A percentile compares a stretch with the other conserved stretches of the same genome.
phyloP scores from a whole-genome alignment of 768 basidiomycete species.

The Suillus hirtellus region DNA sequence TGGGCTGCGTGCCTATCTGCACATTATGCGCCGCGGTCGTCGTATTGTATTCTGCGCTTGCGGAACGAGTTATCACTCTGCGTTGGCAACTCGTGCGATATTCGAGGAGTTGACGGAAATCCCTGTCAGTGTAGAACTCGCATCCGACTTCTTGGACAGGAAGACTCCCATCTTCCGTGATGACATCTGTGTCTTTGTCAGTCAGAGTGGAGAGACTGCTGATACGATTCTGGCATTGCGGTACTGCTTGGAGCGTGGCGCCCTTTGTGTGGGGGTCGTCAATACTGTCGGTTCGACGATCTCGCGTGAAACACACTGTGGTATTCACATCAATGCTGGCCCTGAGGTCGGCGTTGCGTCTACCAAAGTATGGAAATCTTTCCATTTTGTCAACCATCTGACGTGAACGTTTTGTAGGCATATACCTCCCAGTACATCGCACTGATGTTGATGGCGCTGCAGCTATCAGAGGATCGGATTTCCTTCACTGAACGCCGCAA shows the following conservation, averaged over 20 bases:
- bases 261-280: constrained; percentile 95
- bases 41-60: constrained; percentile 98
- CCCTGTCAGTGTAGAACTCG: constrained; percentile 94
- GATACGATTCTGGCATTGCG: constrained; percentile 95
- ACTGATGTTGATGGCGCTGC: constrained; percentile 96
- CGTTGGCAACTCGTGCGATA: constrained; percentile 93
- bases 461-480: constrained; percentile 95
- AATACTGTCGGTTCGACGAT: constrained; percentile 98
- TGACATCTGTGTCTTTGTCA: constrained; percentile 94
- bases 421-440: constrained; percentile 99
- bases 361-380: constrained; percentile 65
- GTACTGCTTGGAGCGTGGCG: constrained; percentile 96
- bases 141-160: constrained; percentile 97
- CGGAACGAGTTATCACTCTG: constrained; percentile 97
- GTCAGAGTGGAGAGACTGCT: constrained; percentile 98
- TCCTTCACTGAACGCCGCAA: constrained; percentile 88
- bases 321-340: constrained; percentile 99
- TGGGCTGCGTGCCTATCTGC: constrained; percentile 92
- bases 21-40: constrained; percentile 92
- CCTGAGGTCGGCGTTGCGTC: constrained; percentile 99
- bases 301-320: constrained; percentile 97
- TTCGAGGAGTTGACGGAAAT: constrained; percentile 99
- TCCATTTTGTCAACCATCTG: neutral
- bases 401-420: constrained; percentile 49
- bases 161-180: constrained; percentile 99